A percentile compares a stretch with the other conserved stretches of the same genome.
These are phyloP conservation scores for Favolaschia claudopus DNA, from an alignment of 768 basidiomycete species.

Conservation along the genomic window DNA sequence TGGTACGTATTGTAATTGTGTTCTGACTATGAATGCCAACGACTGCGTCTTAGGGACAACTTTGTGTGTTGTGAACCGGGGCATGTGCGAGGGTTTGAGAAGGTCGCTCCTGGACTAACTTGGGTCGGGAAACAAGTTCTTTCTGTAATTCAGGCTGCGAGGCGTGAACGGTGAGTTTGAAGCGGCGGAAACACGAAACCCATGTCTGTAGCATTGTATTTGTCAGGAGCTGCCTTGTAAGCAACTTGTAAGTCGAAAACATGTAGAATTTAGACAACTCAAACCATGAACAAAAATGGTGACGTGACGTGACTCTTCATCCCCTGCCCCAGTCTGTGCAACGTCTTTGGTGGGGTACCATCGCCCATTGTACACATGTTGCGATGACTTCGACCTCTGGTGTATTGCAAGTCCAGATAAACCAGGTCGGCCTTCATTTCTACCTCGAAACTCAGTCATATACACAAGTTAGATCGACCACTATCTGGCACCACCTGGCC, in stretches of 20 bases:
- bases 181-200: neutral
- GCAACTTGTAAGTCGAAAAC: no score
- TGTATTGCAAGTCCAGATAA: constrained; percentile 52
- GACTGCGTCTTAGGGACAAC: constrained; percentile 60
- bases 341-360: no score
- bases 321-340: neutral
- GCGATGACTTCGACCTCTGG: constrained; percentile 27
- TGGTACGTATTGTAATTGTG: constrained; percentile 61
- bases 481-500: constrained; percentile 60
- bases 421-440: constrained; percentile 35
- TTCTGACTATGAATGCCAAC: neutral
- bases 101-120: constrained; percentile 65
- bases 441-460: neutral
- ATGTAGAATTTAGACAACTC: neutral
- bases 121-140: constrained; percentile 84
- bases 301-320: neutral
- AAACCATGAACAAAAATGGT: neutral
- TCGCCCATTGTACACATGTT: constrained; percentile 13
- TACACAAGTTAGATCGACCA: constrained; percentile 60
- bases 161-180: constrained; percentile 32
- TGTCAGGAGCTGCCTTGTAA: no score
- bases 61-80: constrained; percentile 96
- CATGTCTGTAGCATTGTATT: constrained; percentile 14
- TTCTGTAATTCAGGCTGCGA: constrained; percentile 47
- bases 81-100: constrained; percentile 75